Conservation (phyloP, 805 yeast species). For the Grigorovia transvaalensis region DNA sequence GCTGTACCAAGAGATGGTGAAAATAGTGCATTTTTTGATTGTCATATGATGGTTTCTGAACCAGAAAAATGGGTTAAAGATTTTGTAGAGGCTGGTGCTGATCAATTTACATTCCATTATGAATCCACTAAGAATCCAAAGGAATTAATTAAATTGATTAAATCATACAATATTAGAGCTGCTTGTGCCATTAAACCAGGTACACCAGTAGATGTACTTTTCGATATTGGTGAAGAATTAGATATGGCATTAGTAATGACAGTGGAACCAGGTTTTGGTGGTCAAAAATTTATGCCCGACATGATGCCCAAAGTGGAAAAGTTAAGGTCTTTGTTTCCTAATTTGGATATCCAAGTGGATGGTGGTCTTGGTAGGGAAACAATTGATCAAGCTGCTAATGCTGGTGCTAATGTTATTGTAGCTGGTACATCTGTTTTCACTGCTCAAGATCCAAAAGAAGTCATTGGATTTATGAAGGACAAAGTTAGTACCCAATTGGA, state of each 20-base stretch:
- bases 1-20: conserved; percentile 57
- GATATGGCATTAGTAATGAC: conserved; percentile 98
- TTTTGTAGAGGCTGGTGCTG: conserved; percentile 89
- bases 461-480: conserved; percentile 57
- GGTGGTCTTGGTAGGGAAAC: conserved; percentile 90
- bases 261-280: conserved; percentile 98
- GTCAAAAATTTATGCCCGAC: conserved; percentile 87
- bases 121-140: conserved; percentile 80
- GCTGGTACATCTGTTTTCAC: conserved; percentile 94
- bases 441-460: conserved; percentile 68
- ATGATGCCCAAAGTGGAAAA: conserved; percentile 93
- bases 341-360: conserved; percentile 86
- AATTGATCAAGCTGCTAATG: conserved; percentile 78
- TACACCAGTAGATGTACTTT: conserved; percentile 75
- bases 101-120: conserved; percentile 90
- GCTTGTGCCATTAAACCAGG: conserved; percentile 93
- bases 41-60: conserved; percentile 94
- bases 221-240: conserved; percentile 60
- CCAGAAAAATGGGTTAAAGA: conserved; percentile 94
- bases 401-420: conserved; percentile 96
- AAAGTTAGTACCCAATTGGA: conserved; percentile 45
- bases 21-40: conserved; percentile 61
- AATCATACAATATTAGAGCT: conserved; percentile 74
- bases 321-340: conserved; percentile 63
- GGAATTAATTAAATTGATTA: conserved; percentile 65